Base-by-base conservation (phyloP, 208 protist genomes). In the Wallacemonas rigidus region DNA sequence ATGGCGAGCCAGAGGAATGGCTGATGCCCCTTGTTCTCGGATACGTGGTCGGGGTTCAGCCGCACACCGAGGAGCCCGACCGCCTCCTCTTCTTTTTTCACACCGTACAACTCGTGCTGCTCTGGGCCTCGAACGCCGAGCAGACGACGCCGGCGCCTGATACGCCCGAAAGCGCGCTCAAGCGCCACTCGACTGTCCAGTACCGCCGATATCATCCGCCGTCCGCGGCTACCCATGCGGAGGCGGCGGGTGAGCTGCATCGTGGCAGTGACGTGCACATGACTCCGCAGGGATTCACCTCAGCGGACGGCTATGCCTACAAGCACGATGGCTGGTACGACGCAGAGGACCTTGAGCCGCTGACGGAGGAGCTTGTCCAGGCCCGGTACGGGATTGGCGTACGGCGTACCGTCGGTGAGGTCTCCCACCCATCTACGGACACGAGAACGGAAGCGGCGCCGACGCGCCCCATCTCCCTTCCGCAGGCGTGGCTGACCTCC, bases 301-400 rank as follows among this genome's bases (percentile, higher is more conserved):
- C 87, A 3, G 58, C 62, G 12, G 71, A 81, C 38, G 88, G 88
- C 36, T 93, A 91, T 71, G 74, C 75, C 71, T 93, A 93, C 76
- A 74, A 76, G 62, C 86, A 79, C 60, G 83, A 89, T 47, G 88
- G 88, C 56, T 93, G 88, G 86, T 93, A 93, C 79, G 85, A 93
- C 53, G 74, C 72, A 39, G 60, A 60, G 45, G 76, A 73, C 67
- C 58, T 83, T 17, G 74, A 82, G 54, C 63, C 57, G 26, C 39
- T 79, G 15, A 53, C 69, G 7, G 69, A 75, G 35, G 75, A 80
- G 6, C 48, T 9, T n/a, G 55, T 72, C n/a, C 60, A 56, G 14
- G 58, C 40, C n/a, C 60, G 60, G 40, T 65, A 65, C 43, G 60
- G 60, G 41, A 40, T 58, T 0, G 57, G 65, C 65, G 51, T 70